A percentile compares a stretch with the other conserved stretches of the same genome.
These are phyloP conservation scores for Mortierella sp. DNA, from an alignment of 371 early-diverging fungal species.

Conservation along the genomic window DNA sequence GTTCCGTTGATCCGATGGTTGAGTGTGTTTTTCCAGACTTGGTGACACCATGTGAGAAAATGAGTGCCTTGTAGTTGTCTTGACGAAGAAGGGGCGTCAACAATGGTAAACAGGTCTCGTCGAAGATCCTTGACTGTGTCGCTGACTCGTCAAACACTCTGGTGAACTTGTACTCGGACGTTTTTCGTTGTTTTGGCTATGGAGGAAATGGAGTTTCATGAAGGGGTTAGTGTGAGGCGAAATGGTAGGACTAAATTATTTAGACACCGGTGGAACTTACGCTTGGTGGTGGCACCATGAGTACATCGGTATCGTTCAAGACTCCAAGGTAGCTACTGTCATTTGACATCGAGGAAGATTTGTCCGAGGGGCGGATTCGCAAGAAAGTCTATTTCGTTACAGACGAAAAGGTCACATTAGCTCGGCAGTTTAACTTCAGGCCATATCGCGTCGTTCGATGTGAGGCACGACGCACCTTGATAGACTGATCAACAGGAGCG, in stretches of 20 bases:
- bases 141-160: slow-evolving; percentile 69
- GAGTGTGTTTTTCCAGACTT: slow-evolving; percentile 89
- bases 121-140: slow-evolving; percentile 69
- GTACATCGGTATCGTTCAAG: slow-evolving; percentile 61
- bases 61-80: slow-evolving; percentile 72
- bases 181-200: slow-evolving; percentile 61
- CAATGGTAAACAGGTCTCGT: slow-evolving; percentile 70
- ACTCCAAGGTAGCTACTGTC: slow-evolving; percentile 12
- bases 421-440: background rate
- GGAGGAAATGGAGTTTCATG: slow-evolving; percentile 43
- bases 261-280: slow-evolving; percentile 11
- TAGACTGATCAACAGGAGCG: background rate
- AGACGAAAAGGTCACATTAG: background rate
- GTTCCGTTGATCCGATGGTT: slow-evolving; percentile 67
- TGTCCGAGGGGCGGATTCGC: slow-evolving; percentile 57
- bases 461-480: background rate
- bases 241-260: background rate
- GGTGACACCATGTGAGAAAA: slow-evolving; percentile 86
- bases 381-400: slow-evolving; percentile 59
- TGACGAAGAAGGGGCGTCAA: slow-evolving; percentile 60
- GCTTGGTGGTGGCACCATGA: slow-evolving; percentile 39
- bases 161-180: slow-evolving; percentile 75
- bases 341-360: slow-evolving; percentile 17
- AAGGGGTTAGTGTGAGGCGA: slow-evolving; percentile 31
- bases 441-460: background rate